phyloP scores from a whole-genome alignment of 176 grass and related monocot genomes.

The Hordeum vulgare region MorexV3_pseudomolecules_assembly NC_058524.1:10053492-10053991 shows the following conservation, averaged over 20 bases:
- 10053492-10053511: slow-evolving; percentile 58
- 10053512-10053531: slow-evolving; percentile 67
- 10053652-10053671: slow-evolving; percentile 35
- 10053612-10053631: slow-evolving; percentile 85
- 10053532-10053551: slow-evolving; percentile 80
- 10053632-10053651: slow-evolving; percentile 66
- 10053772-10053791: slow-evolving; percentile 80
- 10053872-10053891: slow-evolving; percentile 50
- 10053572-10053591: slow-evolving; percentile 63
- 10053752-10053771: slow-evolving; percentile 63
- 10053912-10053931: slow-evolving; percentile 62
- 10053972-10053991: slow-evolving; percentile 46
- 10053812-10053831: slow-evolving; percentile 73
- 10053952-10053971: slow-evolving; percentile 33
- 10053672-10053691: slow-evolving; percentile 54
- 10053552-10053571: slow-evolving; percentile 63
- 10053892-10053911: slow-evolving; percentile 69
- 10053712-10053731: slow-evolving; percentile 61
- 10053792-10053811: slow-evolving; percentile 82
- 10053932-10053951: slow-evolving; percentile 44
- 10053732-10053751: slow-evolving; percentile 37
- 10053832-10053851: slow-evolving; percentile 77
- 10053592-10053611: slow-evolving; percentile 73
- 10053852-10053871: slow-evolving; percentile 63
- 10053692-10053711: slow-evolving; percentile 68